Percentiles rank a stretch among this genome's conserved stretches.
These are phyloP conservation scores for Suillus occidentalis DNA, from an alignment of 768 basidiomycete species.

Conservation along the genomic window DNA sequence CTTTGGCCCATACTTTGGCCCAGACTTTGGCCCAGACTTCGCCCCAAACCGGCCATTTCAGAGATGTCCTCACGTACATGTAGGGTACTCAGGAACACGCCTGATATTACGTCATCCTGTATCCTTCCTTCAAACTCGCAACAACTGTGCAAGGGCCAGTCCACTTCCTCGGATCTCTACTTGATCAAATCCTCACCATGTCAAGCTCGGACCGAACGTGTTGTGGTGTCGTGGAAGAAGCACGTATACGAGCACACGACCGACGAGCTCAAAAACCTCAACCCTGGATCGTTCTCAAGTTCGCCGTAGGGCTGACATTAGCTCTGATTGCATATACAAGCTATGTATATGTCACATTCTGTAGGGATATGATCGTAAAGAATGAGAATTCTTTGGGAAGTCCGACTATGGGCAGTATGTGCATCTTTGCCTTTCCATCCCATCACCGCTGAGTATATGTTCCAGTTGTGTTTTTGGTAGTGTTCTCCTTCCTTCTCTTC, in stretches of 20 bases:
- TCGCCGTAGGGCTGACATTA: constrained; percentile 57
- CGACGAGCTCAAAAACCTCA: constrained; percentile 49
- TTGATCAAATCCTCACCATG: too few species aligned
- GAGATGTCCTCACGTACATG: too few species aligned
- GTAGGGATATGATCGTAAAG: constrained; percentile 65
- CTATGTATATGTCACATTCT: constrained; percentile 80
- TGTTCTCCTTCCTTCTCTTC: constrained; percentile 62
- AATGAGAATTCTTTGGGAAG: constrained; percentile 45
- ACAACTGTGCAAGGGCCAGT: neutral
- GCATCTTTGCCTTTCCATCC: neutral
- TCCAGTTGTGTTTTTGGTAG: constrained; percentile 64
- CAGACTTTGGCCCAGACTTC: too few species aligned
- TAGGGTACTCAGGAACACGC: neutral
- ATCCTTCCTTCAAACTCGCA: neutral
- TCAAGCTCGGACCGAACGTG: constrained; percentile 20
- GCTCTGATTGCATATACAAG: constrained; percentile 64
- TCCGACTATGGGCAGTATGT: constrained; percentile 67
- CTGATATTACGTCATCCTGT: neutral
- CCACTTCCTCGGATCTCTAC: neutral
- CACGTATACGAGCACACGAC: constrained; percentile 37
- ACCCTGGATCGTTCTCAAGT: constrained; percentile 74
- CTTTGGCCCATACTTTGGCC: too few species aligned
- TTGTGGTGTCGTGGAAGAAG: constrained; percentile 58
- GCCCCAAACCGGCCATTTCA: too few species aligned
- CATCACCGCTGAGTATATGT: neutral